Evolutionary conservation across 441 rosid species (phyloP), one percentile per base, ranked within the genome.

Genomic region (Gossypium trilobum): DNA sequence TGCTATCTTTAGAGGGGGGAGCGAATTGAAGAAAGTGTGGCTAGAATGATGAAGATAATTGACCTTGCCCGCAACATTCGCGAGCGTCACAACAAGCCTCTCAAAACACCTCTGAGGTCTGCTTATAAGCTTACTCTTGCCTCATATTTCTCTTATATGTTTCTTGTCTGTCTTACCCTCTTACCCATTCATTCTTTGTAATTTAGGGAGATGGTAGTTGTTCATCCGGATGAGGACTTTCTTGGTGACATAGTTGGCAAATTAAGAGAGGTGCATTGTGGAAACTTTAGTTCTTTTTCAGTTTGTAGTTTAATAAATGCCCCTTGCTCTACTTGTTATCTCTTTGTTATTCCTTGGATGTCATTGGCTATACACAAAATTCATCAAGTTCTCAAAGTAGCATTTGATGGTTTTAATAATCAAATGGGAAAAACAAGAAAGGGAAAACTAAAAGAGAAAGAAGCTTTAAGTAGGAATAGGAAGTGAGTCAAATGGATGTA

Each of bases 1-100:
- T 86, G 48, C 70, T 29, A 58, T 79, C 71, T 68, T 68, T 78
- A 95, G 98, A 84, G 88, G 78, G 96, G 79, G 78, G 87, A 89
- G 77, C 85, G 91, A 59, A 91, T 93, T 87, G 99, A 96, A 82
- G 85, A 74, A 80, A 96, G 99, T 85, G 97, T 96, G 46, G 73
- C 88, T 56, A 91, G 98, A 82, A 96, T 96, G 99, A 93, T 83
- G 86, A 96, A 90, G 23, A 85, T 96, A 76, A 93, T 96, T 72
- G 99, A 96, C 82, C 92, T 89, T 81, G 98, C 94, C 2, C 92
- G 99, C 48, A 96, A 93, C 81, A 91, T 91, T 77, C 97, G 99
- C 68, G 98, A 96, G 75, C 91, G 95, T 55, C 92, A 96, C 83
- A 87, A 83, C 82, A 84, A 90, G 70, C 97, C 99, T 76, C 87